Evolutionary conservation across 2,329 filamentous ascomycete genomes (phyloP).

Genomic region (Monilinia polystroma): DNA sequence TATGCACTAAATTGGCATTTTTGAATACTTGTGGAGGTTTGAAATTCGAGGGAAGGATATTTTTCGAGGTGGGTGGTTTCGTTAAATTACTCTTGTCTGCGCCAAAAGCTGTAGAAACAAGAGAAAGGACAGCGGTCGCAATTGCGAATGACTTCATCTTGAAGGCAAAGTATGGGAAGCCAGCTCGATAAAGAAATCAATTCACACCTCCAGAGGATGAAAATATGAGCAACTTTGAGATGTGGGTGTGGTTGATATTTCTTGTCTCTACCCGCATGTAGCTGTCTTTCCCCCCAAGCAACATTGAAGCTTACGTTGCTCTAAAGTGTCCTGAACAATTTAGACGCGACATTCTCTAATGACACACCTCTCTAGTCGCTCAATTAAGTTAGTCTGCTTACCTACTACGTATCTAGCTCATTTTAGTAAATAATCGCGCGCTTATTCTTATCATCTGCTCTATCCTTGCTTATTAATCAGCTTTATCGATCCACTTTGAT

Average conservation of each 20-base stretch:
- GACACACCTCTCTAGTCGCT: background rate
- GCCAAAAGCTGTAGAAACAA: conserved; percentile 41
- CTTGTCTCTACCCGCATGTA: background rate
- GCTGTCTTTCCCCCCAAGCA: conserved; percentile 12
- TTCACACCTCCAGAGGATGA: background rate
- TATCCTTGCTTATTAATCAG: no score
- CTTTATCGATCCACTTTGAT: background rate
- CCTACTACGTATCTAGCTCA: no score
- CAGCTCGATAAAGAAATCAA: background rate
- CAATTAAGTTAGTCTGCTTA: background rate
- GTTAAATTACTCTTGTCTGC: conserved; percentile 37
- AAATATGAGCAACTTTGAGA: conserved; percentile 1
- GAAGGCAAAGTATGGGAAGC: conserved; percentile 28
- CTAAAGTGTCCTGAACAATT: conserved; percentile 31
- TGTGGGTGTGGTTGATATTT: conserved; percentile 10
- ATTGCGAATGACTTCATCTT: conserved; percentile 44
- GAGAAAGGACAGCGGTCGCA: conserved; percentile 58
- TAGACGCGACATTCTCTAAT: conserved; percentile 15
- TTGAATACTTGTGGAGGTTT: conserved; percentile 88
- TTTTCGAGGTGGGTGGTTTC: conserved; percentile 52
- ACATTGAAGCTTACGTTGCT: conserved; percentile 34
- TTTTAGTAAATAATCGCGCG: no score
- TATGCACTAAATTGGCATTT: conserved; percentile 87
- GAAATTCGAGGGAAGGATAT: conserved; percentile 65
- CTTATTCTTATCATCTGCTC: no score